Base-by-base conservation (phyloP, 2,329 filamentous ascomycete species). In the Fusarium nygamai region DNA sequence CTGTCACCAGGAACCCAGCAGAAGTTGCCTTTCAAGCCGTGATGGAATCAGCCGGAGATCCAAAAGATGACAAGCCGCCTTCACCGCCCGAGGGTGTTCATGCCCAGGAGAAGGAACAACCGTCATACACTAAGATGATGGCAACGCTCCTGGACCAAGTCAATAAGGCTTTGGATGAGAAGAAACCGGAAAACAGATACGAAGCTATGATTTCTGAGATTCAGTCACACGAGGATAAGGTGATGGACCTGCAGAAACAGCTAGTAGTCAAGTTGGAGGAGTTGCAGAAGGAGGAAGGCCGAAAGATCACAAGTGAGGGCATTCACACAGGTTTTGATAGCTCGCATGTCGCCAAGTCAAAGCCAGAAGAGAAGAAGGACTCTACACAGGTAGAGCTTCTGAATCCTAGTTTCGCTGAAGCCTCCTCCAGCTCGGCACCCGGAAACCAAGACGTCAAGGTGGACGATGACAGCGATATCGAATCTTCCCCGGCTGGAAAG, bases 81-180 rank as follows among this genome's bases (percentile, higher is more conserved):
- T 87, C 89, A 57, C 87, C 93, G 31, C 95, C 95, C 4, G 92
- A 92, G 74, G 95, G 94, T 53, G 92, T 98, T 34, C 92, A 97
- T 80, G 88, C 88, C 47, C 88, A 94, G 62, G 91, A 92, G 76
- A 90, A 93, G 81, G 91, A 88, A 79, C 90, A 94, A 77, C 94
- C 94, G 2, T 93, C 92, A 20, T 99, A 98, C 81, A 96, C 94
- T 44, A 94, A 97, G 86, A 99, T 99, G 96, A 95, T 99, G 93
- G 94, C 94, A n/a, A 91, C 92, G n/a, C 84, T 99, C 78, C 89
- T 98, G 27, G 96, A 99, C 79, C 93, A 97, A 83, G 95, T 98
- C 47, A 98, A 98, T 79, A 88, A 90, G 83, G 91, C 94, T 58
- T 87, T 98, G 41, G 93, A 95, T 64, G 93, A 95, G 80, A 93